Conservation (phyloP, 495 filamentous ascomycete genomes). For the Venustampulla echinocandica region DNA sequence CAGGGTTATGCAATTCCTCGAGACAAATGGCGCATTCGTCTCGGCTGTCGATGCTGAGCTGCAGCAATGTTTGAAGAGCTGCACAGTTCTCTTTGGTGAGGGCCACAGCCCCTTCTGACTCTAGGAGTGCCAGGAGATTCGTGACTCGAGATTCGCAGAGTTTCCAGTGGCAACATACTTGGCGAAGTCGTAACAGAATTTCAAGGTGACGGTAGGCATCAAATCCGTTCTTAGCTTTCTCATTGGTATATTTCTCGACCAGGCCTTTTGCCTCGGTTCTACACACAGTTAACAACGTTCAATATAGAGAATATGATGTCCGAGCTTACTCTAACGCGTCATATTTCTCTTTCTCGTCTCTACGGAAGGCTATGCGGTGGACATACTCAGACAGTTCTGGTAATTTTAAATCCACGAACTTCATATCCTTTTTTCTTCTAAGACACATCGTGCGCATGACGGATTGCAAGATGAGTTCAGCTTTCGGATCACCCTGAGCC, state of each 20-base stretch:
- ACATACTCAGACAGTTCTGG: slow-evolving; percentile 73
- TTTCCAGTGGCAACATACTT: slow-evolving; percentile 84
- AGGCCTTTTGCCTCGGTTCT: slow-evolving; percentile 67
- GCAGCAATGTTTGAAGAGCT: slow-evolving; percentile 68
- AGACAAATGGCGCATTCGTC: slow-evolving; percentile 83
- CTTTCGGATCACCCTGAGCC: slow-evolving; percentile 45
- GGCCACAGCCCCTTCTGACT: slow-evolving; percentile 54
- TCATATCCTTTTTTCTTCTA: slow-evolving; percentile 81
- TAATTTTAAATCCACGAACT: slow-evolving; percentile 74
- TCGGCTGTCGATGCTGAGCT: slow-evolving; percentile 69
- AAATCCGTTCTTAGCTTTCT: slow-evolving; percentile 31
- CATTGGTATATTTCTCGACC: slow-evolving; percentile 48
- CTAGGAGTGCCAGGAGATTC: slow-evolving; percentile 59
- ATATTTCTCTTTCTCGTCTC: slow-evolving; percentile 74
- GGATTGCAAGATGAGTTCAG: slow-evolving; percentile 59
- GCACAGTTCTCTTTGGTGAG: slow-evolving; percentile 65
- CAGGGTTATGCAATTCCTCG: slow-evolving; percentile 61
- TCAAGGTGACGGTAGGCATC: slow-evolving; percentile 62
- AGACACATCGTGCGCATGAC: slow-evolving; percentile 80
- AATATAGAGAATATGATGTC: neutral
- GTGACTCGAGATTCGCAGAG: slow-evolving; percentile 59
- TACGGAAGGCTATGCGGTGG: slow-evolving; percentile 66
- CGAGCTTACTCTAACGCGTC: slow-evolving; percentile 54
- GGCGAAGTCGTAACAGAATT: slow-evolving; percentile 73
- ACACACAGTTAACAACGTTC: slow-evolving; percentile 20